Conservation (phyloP, 2,329 filamentous ascomycete genomes). For the Microsporum canis region DNA sequence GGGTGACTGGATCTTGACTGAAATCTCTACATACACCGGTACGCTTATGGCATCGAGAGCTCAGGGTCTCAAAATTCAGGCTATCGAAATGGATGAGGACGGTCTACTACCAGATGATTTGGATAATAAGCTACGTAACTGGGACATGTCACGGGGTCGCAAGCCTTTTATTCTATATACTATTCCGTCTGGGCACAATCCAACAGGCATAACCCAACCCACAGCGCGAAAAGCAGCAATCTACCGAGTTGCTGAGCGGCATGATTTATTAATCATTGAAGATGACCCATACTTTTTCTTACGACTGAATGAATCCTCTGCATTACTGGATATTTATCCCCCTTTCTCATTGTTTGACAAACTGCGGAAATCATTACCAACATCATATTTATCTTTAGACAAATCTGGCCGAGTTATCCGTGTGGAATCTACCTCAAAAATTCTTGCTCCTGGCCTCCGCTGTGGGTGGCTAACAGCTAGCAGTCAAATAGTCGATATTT, state of each 20-base stretch:
- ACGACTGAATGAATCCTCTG: constrained; percentile 48
- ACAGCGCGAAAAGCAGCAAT: constrained; percentile 51
- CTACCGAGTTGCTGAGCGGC: constrained; percentile 61
- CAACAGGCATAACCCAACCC: constrained; percentile 65
- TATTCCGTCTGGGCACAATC: constrained; percentile 67
- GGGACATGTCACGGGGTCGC: constrained; percentile 18
- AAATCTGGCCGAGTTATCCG: constrained; percentile 70
- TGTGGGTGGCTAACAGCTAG: constrained; percentile 76
- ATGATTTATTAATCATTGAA: constrained; percentile 70
- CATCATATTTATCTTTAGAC: constrained; percentile 62
- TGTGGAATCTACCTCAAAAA: constrained; percentile 78
- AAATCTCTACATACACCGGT: constrained; percentile 22
- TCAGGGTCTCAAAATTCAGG: constrained; percentile 18
- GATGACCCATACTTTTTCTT: constrained; percentile 85
- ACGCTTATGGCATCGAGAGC: constrained; percentile 18
- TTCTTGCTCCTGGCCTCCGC: constrained; percentile 63
- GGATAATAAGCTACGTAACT: constrained; percentile 16
- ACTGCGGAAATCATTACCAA: constrained; percentile 57
- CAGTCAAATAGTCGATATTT: constrained; percentile 65
- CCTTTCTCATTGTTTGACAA: constrained; percentile 41
- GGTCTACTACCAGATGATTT: constrained; percentile 20
- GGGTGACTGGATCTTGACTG: constrained; percentile 18
- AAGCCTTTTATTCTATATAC: constrained; percentile 55
- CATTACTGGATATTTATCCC: constrained; percentile 21
- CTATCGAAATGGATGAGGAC: constrained; percentile 21